Percentiles rank a stretch among this genome's conserved stretches.
These are phyloP conservation scores for Corymbia maculata DNA, from an alignment of 345 rosid genomes.

Conservation along the genomic window DNA sequence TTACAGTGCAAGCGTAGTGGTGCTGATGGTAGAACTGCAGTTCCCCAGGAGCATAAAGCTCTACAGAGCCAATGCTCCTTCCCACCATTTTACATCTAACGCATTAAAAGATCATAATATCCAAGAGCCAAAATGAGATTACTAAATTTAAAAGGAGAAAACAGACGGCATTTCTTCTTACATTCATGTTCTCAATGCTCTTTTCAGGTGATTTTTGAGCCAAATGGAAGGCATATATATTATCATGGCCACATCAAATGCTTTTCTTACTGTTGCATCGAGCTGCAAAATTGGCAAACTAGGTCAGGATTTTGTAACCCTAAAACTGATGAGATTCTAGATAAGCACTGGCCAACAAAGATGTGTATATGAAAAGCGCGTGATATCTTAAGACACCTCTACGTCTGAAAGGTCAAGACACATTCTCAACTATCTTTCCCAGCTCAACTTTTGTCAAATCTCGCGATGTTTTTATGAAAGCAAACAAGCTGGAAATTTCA, in stretches of 20 bases:
- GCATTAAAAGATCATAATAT: no score
- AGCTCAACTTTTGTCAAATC: constrained; percentile 67
- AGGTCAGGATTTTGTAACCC: neutral
- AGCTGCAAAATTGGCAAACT: constrained; percentile 27
- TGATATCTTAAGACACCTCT: constrained; percentile 26
- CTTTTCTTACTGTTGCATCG: constrained; percentile 46
- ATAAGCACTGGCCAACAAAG: neutral
- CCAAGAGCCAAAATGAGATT: no score
- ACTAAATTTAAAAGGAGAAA: no score
- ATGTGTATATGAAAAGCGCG: neutral
- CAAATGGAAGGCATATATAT: constrained; percentile 78
- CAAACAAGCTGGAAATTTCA: neutral
- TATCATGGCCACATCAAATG: constrained; percentile 89
- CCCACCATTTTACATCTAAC: no score
- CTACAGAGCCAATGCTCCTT: no score
- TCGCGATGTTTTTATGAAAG: constrained; percentile 56
- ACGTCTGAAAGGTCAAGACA: constrained; percentile 55
- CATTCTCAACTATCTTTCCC: constrained; percentile 42
- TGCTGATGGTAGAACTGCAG: no score
- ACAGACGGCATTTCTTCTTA: no score
- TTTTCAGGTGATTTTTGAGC: constrained; percentile 62
- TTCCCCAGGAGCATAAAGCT: no score
- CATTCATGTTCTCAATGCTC: no score
- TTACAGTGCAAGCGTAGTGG: constrained; percentile 20
- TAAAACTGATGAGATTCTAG: neutral